Base-by-base conservation (phyloP, 306 rosid species). In the Betula pendula region DNA sequence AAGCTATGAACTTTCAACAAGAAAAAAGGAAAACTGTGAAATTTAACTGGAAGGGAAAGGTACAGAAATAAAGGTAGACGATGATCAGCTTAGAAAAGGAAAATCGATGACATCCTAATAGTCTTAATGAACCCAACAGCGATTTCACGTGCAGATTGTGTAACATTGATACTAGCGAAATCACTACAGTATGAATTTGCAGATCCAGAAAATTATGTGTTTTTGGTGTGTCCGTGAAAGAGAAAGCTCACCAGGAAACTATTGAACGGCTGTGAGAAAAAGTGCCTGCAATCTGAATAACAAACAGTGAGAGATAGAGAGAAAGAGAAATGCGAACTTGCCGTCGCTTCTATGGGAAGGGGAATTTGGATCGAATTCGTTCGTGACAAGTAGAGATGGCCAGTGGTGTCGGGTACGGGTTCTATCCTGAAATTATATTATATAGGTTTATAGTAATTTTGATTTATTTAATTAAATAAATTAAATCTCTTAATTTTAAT, bases 201-300 rank as follows among this genome's bases (percentile, higher is more conserved):
- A 47, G 74, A 68, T 49, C 48, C 63, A 24, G 68, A 14, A 73
- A 69, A 80, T 50, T 63, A 33, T 2, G 7, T 4, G 38, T 14
- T 27, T 33, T 65, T 40, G 72, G 72, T 59, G 51, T 50, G 68
- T 77, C 68, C 44, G 15, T 2, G 69, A 69, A 17, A 7, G 74
- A 20, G 81, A 42, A 69, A 75, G 58, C 77, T 75, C 81, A 14
- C 78, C 44, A 40, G 58, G 68, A 73, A 51, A 60, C 49, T 24
- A 44, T 50, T 15, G 63, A 22, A 71, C 24, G 45, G 63, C 49
- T 6, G 44, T 25, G 75, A 71, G 45, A 67, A 44, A 29, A 14
- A 56, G 19, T 24, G 56, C 56, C 9, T 17, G 1, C 47, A 53
- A 59, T 43, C 55, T 16, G 43, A 2, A 19, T 25, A 25, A 55